Evolutionary conservation across 1,139 yeast genomes (phyloP), one percentile per base, ranked within the genome.

Genomic region (Candida sojae): DNA sequence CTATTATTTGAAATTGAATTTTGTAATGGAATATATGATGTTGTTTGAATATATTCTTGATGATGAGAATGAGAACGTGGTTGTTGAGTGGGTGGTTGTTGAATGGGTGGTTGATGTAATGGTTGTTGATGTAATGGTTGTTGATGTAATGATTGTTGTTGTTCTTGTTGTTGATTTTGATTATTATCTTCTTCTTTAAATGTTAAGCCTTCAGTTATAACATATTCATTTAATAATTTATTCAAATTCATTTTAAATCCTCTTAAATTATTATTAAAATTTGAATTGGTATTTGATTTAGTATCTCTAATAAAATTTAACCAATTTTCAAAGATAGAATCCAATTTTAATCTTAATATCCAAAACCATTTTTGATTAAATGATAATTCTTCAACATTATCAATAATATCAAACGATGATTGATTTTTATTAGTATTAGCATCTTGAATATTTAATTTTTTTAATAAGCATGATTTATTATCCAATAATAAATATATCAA

Each of bases 331-430:
- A 63, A 62, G n/a, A 62, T 60, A n/a, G 54, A 51, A 48, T 63
- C 66, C 31, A 65, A 50, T 44, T 64, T 64, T 42, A 56, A 48
- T 44, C 63, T 63, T 26, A 63, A 51, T 25, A 57, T 53, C 67
- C 67, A 60, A 48, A 64, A 66, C 66, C 67, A 64, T 44, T 60
- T 63, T 28, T 56, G 60, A 48, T 62, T 62, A 44, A 65, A 61
- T 36, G 54, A 45, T 40, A 64, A 63, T 25, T 60, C 62, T 7
- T 60, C 66, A 6, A 39, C 33, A 5, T 35, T 41, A 28, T 34
- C 42, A 17, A 17, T 17, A 17, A 17, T 17, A 17, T 17, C 21
- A 17, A 17, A 17, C 3, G 21, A 17, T 17, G 21, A 17, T 17
- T 17, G 21, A 21, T 34, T 28, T 25, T 39, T 45, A 25, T 28